Percentiles rank a stretch among this genome's conserved stretches.
These are phyloP conservation scores for Trypanosoma caninum DNA, from an alignment of 208 protist species.

Conservation along the genomic window DNA sequence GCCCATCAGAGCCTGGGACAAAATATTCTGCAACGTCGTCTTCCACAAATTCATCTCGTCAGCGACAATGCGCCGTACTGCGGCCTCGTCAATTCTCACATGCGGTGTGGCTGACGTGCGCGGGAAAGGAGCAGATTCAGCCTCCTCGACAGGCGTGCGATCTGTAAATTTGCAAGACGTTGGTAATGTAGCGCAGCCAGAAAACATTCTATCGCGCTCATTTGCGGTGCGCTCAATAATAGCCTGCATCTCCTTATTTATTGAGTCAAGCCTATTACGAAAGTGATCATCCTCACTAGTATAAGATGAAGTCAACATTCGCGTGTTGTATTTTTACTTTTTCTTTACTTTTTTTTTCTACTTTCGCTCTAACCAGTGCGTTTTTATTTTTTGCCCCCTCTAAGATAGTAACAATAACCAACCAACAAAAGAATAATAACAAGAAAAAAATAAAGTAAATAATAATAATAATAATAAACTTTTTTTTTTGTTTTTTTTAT, in stretches of 20 bases:
- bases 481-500: constrained; percentile 11
- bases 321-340: not conserved
- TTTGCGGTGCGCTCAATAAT: constrained; percentile 52
- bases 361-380: constrained; percentile 1
- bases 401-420: not conserved
- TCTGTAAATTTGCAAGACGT: not conserved
- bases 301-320: constrained; percentile 16
- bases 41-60: constrained; percentile 12
- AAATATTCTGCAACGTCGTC: constrained; percentile 4
- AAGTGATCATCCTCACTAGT: constrained; percentile 45
- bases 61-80: constrained; percentile 19
- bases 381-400: not conserved
- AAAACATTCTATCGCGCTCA: constrained; percentile 33
- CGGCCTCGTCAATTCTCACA: constrained; percentile 12
- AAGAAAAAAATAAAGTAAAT: constrained; percentile 6
- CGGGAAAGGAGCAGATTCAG: not conserved
- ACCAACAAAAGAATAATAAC: not conserved
- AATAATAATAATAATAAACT: not conserved
- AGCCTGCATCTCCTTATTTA: constrained; percentile 74
- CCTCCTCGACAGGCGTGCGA: not conserved
- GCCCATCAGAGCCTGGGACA: constrained; percentile 3
- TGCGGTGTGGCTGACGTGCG: not conserved
- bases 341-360: constrained; percentile 21
- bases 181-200: not conserved
- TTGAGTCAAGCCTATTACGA: constrained; percentile 45